Evolutionary conservation across 805 yeast species (phyloP).

Genomic region (Jamesozyma jinghongensis): DNA sequence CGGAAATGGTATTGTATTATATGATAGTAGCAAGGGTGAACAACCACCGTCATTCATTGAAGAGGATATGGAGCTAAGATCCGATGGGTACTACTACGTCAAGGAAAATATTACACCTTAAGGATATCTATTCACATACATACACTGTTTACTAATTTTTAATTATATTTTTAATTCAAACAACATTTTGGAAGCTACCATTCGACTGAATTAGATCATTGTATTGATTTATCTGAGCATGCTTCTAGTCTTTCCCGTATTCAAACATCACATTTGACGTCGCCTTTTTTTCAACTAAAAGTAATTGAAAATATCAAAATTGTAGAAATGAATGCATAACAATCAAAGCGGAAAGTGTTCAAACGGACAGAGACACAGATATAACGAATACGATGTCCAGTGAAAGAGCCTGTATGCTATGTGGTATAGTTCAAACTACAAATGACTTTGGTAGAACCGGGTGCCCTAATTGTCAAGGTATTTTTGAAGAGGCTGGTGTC

Average conservation of each 20-base stretch:
- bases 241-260: too few relatives aligned
- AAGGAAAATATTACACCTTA: neutral
- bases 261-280: neutral
- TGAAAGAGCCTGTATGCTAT: slow-evolving; percentile 94
- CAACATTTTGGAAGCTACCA: too few relatives aligned
- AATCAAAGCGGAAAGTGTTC: too few relatives aligned
- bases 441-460: slow-evolving; percentile 74
- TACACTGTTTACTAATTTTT: too few relatives aligned
- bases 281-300: neutral
- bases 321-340: too few relatives aligned
- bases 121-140: neutral
- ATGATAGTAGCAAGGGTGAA: slow-evolving; percentile 33
- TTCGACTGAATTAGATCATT: too few relatives aligned
- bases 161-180: too few relatives aligned
- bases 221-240: too few relatives aligned
- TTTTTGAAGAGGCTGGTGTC: slow-evolving; percentile 77
- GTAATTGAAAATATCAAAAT: too few relatives aligned
- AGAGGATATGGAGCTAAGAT: slow-evolving; percentile 20
- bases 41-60: slow-evolving; percentile 23
- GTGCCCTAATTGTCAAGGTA: slow-evolving; percentile 93
- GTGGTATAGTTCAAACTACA: slow-evolving; percentile 84
- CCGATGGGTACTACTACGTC: slow-evolving; percentile 23
- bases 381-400: slow-evolving; percentile 15
- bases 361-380: neutral
- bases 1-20: slow-evolving; percentile 41